These are phyloP conservation scores for Lasiosphaeria ovina DNA, from an alignment of 495 filamentous ascomycete species.

Conservation along the genomic window DNA sequence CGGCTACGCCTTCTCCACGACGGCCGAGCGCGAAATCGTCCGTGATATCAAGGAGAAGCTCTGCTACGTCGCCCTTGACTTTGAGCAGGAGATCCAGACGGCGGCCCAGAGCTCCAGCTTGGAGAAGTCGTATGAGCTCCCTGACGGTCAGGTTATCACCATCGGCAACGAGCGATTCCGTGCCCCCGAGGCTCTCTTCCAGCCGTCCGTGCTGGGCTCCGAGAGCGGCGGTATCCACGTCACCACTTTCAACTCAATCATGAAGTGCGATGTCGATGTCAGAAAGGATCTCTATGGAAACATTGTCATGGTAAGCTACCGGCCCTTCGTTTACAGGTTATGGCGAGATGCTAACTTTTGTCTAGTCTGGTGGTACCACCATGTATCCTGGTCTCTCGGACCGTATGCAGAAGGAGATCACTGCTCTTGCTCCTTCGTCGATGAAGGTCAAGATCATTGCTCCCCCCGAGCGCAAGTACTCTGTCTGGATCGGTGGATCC, in stretches of 20 bases:
- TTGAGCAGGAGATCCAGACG: conserved; percentile 99
- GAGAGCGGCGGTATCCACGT: conserved; percentile 99
- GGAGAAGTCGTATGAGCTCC: conserved; percentile 99
- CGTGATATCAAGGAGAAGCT: conserved; percentile 99
- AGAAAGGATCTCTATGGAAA: conserved; percentile 99
- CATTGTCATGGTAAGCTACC: conserved; percentile 90
- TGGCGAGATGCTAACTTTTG: conserved; percentile 23
- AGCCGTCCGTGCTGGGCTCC: conserved; percentile 95
- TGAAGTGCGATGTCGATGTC: conserved; percentile 99
- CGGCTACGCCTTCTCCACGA: conserved; percentile 99
- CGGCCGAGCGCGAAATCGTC: conserved; percentile 99
- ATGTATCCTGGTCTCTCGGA: conserved; percentile 99
- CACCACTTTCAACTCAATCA: conserved; percentile 99
- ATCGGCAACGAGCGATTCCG: conserved; percentile 99
- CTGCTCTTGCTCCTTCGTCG: conserved; percentile 94
- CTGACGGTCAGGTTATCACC: conserved; percentile 99
- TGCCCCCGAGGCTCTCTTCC: conserved; percentile 98
- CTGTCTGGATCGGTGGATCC: conserved; percentile 99
- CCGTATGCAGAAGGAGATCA: conserved; percentile 99
- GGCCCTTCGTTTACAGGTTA: neutral
- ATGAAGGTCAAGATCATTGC: conserved; percentile 99
- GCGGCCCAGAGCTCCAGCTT: conserved; percentile 92
- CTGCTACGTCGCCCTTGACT: conserved; percentile 99
- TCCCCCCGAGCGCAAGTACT: conserved; percentile 97
- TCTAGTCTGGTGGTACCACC: conserved; percentile 92